Conservation (phyloP, 106 monocot species). For the Xerophyta viscosa region DNA sequence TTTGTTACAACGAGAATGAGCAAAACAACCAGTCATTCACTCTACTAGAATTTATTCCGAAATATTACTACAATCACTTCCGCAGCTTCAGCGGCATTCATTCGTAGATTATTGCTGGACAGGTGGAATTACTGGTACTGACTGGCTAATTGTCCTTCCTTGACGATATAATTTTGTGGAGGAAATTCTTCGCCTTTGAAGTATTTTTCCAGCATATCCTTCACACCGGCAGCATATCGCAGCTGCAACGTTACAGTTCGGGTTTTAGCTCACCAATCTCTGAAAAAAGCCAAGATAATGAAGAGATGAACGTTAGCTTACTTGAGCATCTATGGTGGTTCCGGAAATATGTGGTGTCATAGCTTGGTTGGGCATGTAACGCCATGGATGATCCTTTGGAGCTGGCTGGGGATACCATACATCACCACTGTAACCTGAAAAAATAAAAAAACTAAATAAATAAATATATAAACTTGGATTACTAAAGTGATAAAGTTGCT, state of each 20-base stretch:
- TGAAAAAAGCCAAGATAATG: neutral
- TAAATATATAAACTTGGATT: too few relatives aligned
- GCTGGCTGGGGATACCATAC: slow-evolving; percentile 98
- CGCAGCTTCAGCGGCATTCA: too few relatives aligned
- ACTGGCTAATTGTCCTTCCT: slow-evolving; percentile 83
- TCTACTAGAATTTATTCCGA: too few relatives aligned
- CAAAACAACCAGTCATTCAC: too few relatives aligned
- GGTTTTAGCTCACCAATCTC: neutral
- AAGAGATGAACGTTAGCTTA: slow-evolving; percentile 12
- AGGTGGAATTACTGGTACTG: slow-evolving; percentile 55
- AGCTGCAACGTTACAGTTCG: slow-evolving; percentile 43
- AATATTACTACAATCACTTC: too few relatives aligned
- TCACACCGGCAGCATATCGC: slow-evolving; percentile 86
- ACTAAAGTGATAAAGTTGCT: too few relatives aligned
- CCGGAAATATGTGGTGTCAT: slow-evolving; percentile 97
- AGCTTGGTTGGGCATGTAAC: slow-evolving; percentile 94
- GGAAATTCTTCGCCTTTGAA: slow-evolving; percentile 95
- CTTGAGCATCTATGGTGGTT: slow-evolving; percentile 91
- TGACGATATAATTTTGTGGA: slow-evolving; percentile 87
- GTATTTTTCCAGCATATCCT: slow-evolving; percentile 88
- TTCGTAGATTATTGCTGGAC: too few relatives aligned
- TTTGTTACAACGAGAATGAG: too few relatives aligned
- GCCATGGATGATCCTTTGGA: slow-evolving; percentile 96
- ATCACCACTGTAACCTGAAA: slow-evolving; percentile 90
- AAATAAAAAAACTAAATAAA: neutral